phyloP scores from a whole-genome alignment of 2,329 filamentous ascomycete genomes.

The Dendryphion nanum region DNA sequence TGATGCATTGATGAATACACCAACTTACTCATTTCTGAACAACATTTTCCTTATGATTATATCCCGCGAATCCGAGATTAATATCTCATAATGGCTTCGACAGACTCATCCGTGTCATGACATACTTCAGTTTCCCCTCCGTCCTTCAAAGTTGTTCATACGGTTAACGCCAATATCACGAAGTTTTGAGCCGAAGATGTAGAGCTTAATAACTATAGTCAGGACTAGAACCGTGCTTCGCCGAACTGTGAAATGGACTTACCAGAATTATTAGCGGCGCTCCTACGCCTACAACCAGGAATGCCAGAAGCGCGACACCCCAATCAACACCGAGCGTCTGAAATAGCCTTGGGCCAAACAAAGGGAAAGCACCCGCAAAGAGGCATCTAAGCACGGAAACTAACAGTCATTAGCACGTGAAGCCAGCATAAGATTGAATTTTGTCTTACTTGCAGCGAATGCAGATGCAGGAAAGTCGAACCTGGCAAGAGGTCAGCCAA shows the following conservation, averaged over 20 bases:
- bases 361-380: conserved; percentile 12
- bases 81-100: too few species aligned
- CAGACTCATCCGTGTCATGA: background rate
- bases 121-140: background rate
- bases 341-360: conserved; percentile 11
- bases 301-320: conserved; percentile 12
- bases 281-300: conserved; percentile 13
- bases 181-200: conserved; percentile 7
- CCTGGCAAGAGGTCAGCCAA: background rate
- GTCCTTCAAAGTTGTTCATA: conserved; percentile 9
- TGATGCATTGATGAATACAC: too few species aligned
- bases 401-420: background rate
- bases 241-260: conserved; percentile 2
- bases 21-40: too few species aligned
- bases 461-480: conserved; percentile 13
- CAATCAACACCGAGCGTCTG: conserved; percentile 11
- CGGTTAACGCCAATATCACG: conserved; percentile 7
- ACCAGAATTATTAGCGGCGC: conserved; percentile 9
- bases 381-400: conserved; percentile 10
- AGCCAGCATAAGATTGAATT: background rate
- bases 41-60: too few species aligned
- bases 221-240: too few species aligned
- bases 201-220: conserved; percentile 3
- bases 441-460: conserved; percentile 9
- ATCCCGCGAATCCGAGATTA: too few species aligned